Percentiles rank a stretch among this genome's conserved stretches.
Evolutionary conservation across 495 filamentous ascomycete species (phyloP).

Genomic region (Penicillium salamii): DNA sequence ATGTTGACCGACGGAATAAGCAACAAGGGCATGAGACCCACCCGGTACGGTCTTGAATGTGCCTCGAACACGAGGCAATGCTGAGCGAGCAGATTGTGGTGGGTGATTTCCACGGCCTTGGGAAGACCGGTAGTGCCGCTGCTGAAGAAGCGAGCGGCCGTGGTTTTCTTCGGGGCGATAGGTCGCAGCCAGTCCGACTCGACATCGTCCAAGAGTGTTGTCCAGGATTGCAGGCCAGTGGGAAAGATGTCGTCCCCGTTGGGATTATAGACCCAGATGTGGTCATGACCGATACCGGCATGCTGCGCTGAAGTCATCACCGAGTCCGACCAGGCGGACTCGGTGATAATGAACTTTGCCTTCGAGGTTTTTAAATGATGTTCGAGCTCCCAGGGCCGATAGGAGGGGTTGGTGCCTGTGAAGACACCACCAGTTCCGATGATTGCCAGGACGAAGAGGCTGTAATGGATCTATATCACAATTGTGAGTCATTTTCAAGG

Average conservation of each 20-base stretch:
- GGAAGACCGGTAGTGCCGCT: not conserved
- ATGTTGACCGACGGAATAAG: no score
- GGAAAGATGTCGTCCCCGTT: no score
- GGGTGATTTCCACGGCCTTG: not conserved
- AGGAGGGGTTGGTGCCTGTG: not conserved
- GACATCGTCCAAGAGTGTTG: not conserved
- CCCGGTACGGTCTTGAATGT: not conserved
- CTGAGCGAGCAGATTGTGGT: not conserved
- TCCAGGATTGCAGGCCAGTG: not conserved
- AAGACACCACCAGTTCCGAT: not conserved
- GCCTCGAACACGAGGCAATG: not conserved
- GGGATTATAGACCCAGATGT: not conserved
- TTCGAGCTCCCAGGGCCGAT: not conserved
- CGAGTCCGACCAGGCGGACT: no score
- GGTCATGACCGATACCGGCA: not conserved
- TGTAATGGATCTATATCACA: not conserved
- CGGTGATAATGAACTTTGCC: not conserved
- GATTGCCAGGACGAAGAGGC: not conserved
- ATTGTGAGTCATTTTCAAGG: no score
- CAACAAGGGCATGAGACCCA: not conserved
- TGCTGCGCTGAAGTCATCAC: not conserved
- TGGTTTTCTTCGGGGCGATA: not conserved
- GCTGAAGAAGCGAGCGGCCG: not conserved
- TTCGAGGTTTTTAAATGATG: not conserved
- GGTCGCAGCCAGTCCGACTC: not conserved